Percentiles rank a stretch among this genome's conserved stretches.
phyloP scores from a whole-genome alignment of 441 rosid species.

The Capsella rubella region DNA sequence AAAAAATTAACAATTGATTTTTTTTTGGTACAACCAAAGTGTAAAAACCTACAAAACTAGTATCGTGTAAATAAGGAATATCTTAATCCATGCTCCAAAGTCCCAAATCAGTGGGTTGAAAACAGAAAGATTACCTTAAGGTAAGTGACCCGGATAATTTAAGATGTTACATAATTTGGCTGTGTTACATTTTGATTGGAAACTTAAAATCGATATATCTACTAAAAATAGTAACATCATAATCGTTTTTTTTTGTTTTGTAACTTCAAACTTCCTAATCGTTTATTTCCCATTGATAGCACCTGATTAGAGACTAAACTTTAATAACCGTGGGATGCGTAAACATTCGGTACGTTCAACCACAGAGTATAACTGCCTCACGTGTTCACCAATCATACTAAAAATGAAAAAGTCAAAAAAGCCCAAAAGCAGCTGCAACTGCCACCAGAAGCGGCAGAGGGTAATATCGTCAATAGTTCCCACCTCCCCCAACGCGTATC shows the following conservation, averaged over 20 bases:
- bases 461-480: constrained; percentile 25
- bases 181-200: not conserved
- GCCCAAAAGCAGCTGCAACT: constrained; percentile 40
- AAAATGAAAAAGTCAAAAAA: constrained; percentile 26
- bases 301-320: not conserved
- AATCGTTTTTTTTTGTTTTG: not conserved
- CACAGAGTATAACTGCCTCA: constrained; percentile 19
- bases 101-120: not conserved
- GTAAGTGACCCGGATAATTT: no score
- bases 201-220: not conserved
- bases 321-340: constrained; percentile 18
- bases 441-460: constrained; percentile 36
- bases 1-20: not conserved
- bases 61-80: not conserved
- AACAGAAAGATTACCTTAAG: no score
- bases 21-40: not conserved
- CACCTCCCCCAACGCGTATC: constrained; percentile 34
- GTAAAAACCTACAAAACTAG: not conserved
- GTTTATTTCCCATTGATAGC: not conserved
- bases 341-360: constrained; percentile 1
- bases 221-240: constrained; percentile 9
- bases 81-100: not conserved
- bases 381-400: constrained; percentile 29
- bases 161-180: not conserved
- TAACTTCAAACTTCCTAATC: not conserved